Evolutionary conservation across 768 basidiomycete species (phyloP), one percentile per base, ranked within the genome.

Genomic region (Neoboletus magnificus): DNA sequence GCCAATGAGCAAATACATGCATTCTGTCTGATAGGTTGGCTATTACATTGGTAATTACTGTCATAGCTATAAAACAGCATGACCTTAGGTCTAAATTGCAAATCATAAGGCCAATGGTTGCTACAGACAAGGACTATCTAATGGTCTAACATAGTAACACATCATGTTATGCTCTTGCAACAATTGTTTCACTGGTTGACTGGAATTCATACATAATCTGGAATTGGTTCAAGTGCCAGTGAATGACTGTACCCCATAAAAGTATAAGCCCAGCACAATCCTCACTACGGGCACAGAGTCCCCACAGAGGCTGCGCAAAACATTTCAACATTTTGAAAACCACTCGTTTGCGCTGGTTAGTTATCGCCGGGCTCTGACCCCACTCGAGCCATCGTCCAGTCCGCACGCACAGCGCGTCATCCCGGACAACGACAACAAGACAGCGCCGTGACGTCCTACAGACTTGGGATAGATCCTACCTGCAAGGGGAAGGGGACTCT

Each of bases 241-340:
- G n/a, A n/a, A n/a, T n/a, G n/a, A n/a, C n/a, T n/a, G n/a, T 89
- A 90, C 87, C 74, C 86, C 79, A 74, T 37, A 1, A 30, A 30
- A 39, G n/a, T n/a, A n/a, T 32, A 66, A 64, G 72, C 77, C 85
- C 82, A 75, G 85, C 87, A 90, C 83, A 68, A 63, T 63, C 85
- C 88, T 89, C 73, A 85, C 87, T 43, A 82, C 76, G 81, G 61
- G 85, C 79, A 79, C 48, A 79, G 83, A 87, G 88, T 89, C 87
- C 87, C 85, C 84, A 85, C 82, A 84, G 83, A 80, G 79, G 85
- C 85, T 18, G 66, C 65, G 66, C 66, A 69, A 59, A 23, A 60
- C 48, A 52, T 30, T 40, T 29, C 71, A 47, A 39, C n/a, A 35
- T 29, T 12, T 27, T 27, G 20, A 47, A 67, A 71, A 74, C 81